phyloP scores from a whole-genome alignment of 1,139 yeast species.

The Groenewaldozyma auringiensis region DNA sequence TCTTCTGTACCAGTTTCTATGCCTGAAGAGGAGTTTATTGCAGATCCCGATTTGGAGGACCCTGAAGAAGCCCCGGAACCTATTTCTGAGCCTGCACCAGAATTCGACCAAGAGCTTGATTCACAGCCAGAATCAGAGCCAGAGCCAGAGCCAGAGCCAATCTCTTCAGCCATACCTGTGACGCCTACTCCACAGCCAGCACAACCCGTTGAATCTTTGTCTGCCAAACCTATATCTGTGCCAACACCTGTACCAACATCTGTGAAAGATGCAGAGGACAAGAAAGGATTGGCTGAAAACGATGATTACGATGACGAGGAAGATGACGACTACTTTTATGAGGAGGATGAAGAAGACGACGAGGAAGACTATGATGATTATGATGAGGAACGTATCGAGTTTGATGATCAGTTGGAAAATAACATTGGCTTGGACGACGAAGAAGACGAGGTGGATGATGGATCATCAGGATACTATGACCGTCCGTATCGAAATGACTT shows the following conservation, averaged over 20 bases:
- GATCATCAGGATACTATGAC: background rate
- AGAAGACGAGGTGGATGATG: background rate
- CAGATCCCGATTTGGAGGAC: too few species aligned
- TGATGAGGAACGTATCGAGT: background rate
- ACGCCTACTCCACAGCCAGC: background rate
- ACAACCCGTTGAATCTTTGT: background rate
- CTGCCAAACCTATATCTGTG: background rate
- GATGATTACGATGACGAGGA: too few species aligned
- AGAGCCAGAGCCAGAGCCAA: constrained; percentile 1
- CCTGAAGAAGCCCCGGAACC: constrained; percentile 4
- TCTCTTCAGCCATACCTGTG: background rate
- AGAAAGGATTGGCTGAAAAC: background rate
- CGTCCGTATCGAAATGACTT: background rate
- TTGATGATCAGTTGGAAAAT: background rate
- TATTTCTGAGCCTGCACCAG: constrained; percentile 4
- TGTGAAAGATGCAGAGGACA: background rate
- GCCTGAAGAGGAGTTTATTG: too few species aligned
- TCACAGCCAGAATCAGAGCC: constrained; percentile 2
- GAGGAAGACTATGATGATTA: background rate
- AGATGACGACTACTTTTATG: background rate
- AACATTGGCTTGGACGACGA: too few species aligned
- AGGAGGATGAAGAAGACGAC: background rate
- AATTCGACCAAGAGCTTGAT: background rate
- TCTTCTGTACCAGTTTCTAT: too few species aligned
- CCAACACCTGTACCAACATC: background rate